Base-by-base conservation (phyloP, 768 basidiomycete genomes). In the Tremella yokohamensis region DNA sequence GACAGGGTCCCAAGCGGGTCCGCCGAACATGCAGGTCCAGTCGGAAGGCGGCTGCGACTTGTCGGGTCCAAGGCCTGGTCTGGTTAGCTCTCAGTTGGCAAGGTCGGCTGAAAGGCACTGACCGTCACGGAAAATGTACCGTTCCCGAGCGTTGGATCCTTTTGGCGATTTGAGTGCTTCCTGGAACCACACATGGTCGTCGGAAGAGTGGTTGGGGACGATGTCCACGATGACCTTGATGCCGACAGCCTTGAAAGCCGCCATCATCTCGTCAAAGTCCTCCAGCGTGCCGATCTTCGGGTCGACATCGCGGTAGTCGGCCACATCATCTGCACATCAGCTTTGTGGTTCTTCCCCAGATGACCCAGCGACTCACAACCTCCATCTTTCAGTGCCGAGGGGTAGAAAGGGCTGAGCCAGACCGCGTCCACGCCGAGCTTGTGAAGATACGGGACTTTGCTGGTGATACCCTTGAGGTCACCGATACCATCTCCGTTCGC, bases 161-260 rank as follows among this genome's bases (percentile, higher is more conserved):
- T 65, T 69, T 8, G 56, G 58, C 34, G 63, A 52, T 49, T 63
- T 63, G 18, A 72, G 34, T 9, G 70, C 70, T 40, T 54, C 68
- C 39, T 72, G 63, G 64, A 72, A 72, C 70, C 70, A 72, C 7
- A 63, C 63, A 48, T 72, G 70, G 26, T 66, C 65, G 47, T 72
- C 65, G 34, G 60, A 62, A 15, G 65, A 66, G 58, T 72, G 70
- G 45, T 72, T 72, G 25, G 70, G 70, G 15, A 72, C 70, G 20
- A 72, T 72, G 56, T 72, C 70, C 2, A 72, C 67, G 18, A 69
- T 69, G 25, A 65, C 55, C 47, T 60, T 64, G 49, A 72, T 69
- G 3, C 62, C 65, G 11, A 48, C 65, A 4, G 42, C 50, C 37
- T 69, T 69, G 45, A 69, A 57, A 1, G 53, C 52, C 11, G 42